phyloP scores from a whole-genome alignment of 2,329 filamentous ascomycete genomes.

The Fusarium sp. region DNA sequence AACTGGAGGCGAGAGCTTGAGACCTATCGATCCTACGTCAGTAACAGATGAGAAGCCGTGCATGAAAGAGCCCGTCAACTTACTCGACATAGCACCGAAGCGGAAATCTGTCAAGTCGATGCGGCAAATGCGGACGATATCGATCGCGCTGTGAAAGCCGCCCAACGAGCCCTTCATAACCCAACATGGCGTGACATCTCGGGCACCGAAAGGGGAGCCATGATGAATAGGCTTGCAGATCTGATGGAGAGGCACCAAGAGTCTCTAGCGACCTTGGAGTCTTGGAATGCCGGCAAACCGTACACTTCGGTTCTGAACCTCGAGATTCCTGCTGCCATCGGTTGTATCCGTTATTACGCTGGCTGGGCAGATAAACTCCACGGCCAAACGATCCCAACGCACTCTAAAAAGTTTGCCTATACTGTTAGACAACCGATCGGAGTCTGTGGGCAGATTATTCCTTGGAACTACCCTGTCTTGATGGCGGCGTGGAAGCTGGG shows the following conservation, averaged over 20 bases:
- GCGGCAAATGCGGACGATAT: conserved; percentile 46
- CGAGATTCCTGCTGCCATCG: conserved; percentile 61
- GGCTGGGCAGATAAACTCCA: conserved; percentile 82
- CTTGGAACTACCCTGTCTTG: conserved; percentile 69
- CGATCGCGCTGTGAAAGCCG: conserved; percentile 51
- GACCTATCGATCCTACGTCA: conserved; percentile 63
- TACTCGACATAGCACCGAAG: conserved; percentile 40
- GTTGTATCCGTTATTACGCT: conserved; percentile 73
- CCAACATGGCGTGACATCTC: conserved; percentile 73
- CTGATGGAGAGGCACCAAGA: conserved; percentile 70
- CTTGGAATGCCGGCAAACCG: conserved; percentile 80
- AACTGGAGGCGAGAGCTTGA: conserved; percentile 63
- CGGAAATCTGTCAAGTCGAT: conserved; percentile 47
- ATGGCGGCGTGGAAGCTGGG: conserved; percentile 2
- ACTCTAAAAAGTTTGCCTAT: conserved; percentile 73
- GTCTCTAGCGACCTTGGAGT: conserved; percentile 64
- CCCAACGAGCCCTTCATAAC: conserved; percentile 72
- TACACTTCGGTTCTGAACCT: conserved; percentile 71
- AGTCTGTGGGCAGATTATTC: conserved; percentile 77
- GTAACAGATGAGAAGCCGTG: conserved; percentile 35
- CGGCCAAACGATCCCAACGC: conserved; percentile 77
- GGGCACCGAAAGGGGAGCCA: conserved; percentile 68
- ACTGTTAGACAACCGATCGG: conserved; percentile 79
- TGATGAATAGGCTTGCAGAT: conserved; percentile 75
- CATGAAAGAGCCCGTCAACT: neutral